These are phyloP conservation scores for Aspergillus sp. DNA, from an alignment of 2,329 filamentous ascomycete species.

Conservation along the genomic window DNA sequence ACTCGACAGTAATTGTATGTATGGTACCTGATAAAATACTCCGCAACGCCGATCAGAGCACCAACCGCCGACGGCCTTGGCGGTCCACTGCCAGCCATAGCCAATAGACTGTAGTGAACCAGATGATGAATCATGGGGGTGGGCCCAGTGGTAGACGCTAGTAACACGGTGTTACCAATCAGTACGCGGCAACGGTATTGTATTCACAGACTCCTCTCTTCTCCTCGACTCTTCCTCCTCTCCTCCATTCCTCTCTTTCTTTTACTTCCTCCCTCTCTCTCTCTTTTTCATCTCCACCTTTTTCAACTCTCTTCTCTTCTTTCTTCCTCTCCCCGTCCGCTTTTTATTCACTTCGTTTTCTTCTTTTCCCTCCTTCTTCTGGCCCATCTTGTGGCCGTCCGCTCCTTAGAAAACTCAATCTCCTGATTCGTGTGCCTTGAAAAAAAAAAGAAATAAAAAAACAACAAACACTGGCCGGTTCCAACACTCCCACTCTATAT, in stretches of 20 bases:
- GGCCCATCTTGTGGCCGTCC: slow-evolving; percentile 33
- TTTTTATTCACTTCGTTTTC: slow-evolving; percentile 10
- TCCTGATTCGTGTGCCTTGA: neutral
- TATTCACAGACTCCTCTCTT: neutral
- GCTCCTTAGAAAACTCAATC: slow-evolving; percentile 23
- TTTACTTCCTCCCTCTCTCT: neutral
- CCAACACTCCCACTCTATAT: slow-evolving; percentile 2
- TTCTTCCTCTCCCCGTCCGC: slow-evolving; percentile 4
- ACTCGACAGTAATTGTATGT: no score
- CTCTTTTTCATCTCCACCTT: slow-evolving; percentile 10
- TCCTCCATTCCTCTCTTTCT: slow-evolving; percentile 3
- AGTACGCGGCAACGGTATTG: neutral
- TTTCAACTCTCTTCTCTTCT: slow-evolving; percentile 6
- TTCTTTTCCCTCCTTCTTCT: slow-evolving; percentile 4
- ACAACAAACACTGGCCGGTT: slow-evolving; percentile 5
- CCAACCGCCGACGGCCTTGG: no score
- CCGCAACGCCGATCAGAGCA: no score
- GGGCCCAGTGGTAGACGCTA: neutral
- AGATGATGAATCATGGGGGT: neutral
- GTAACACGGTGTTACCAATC: neutral
- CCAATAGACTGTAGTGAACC: neutral
- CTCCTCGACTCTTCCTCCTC: neutral
- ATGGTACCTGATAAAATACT: no score
- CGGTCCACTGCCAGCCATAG: no score
- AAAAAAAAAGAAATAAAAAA: slow-evolving; percentile 2